Evolutionary conservation across 306 rosid genomes (phyloP).

Genomic region (Rosa persica): DNA sequence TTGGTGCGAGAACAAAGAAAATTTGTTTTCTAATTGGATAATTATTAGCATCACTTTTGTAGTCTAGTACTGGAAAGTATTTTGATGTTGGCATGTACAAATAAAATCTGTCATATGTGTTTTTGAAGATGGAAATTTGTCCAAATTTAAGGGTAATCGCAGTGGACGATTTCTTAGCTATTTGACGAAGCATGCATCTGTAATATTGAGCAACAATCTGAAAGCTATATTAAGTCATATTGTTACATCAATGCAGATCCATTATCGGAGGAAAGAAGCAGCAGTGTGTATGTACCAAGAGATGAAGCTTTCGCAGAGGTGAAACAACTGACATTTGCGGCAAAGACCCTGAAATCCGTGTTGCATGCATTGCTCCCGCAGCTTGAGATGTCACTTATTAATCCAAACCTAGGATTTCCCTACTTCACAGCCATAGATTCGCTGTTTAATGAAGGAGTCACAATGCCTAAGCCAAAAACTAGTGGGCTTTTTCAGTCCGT

Average conservation of each 20-base stretch:
- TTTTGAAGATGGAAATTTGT: too few species aligned
- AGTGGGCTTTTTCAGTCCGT: conserved; percentile 14
- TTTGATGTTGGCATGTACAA: too few species aligned
- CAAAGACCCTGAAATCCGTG: conserved; percentile 20
- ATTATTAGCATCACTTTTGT: too few species aligned
- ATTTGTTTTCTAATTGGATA: too few species aligned
- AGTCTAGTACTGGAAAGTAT: too few species aligned
- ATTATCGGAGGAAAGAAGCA: conserved; percentile 32
- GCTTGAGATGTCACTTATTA: conserved; percentile 9
- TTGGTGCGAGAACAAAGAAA: too few species aligned
- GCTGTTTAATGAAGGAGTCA: conserved; percentile 30
- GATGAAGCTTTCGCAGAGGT: conserved; percentile 45
- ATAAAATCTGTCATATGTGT: too few species aligned
- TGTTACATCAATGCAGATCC: conserved; percentile 29
- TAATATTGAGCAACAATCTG: not conserved
- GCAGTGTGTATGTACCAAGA: conserved; percentile 36
- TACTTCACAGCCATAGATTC: conserved; percentile 42
- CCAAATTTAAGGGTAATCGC: too few species aligned
- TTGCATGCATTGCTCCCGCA: conserved; percentile 33
- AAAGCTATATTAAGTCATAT: not conserved
- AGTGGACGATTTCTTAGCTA: too few species aligned
- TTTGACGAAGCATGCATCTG: too few species aligned
- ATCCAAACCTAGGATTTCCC: conserved; percentile 34
- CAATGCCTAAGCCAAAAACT: conserved; percentile 24
- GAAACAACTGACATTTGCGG: conserved; percentile 28